Conservation (phyloP, 805 yeast species). For the Brettanomyces sp. region DNA sequence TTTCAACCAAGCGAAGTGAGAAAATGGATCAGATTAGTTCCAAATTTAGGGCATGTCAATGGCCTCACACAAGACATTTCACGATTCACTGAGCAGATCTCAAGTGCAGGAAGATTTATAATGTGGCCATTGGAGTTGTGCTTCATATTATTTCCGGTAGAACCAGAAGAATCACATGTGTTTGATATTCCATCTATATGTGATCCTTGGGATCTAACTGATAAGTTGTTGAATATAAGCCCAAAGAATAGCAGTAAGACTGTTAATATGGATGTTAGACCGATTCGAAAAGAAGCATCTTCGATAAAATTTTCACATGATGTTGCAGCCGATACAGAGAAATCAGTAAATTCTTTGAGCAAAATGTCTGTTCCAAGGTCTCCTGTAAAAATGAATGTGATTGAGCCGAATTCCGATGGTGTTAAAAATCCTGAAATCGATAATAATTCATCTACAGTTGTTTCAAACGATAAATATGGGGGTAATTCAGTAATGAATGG, state of each 20-base stretch:
- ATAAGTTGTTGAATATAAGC: slow-evolving; percentile 18
- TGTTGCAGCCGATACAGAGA: no score
- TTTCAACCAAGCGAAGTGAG: slow-evolving; percentile 14
- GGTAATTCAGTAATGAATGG: not conserved
- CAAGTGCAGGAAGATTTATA: slow-evolving; percentile 40
- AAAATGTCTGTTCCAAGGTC: no score
- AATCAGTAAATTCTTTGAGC: no score
- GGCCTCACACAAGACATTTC: slow-evolving; percentile 59
- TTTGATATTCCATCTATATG: slow-evolving; percentile 7
- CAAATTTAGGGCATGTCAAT: slow-evolving; percentile 58
- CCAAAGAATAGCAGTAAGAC: slow-evolving; percentile 6
- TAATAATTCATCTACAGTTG: not conserved
- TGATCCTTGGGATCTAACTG: slow-evolving; percentile 18
- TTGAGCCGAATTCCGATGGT: not conserved
- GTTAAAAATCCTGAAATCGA: not conserved
- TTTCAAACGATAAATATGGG: not conserved
- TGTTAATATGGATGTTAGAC: not conserved
- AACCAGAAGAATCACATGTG: slow-evolving; percentile 1
- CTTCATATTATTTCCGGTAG: slow-evolving; percentile 40
- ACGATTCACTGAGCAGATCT: slow-evolving; percentile 32
- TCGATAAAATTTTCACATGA: no score
- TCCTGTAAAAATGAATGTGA: no score
- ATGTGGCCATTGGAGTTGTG: slow-evolving; percentile 70
- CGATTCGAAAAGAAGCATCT: not conserved
- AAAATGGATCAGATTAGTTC: slow-evolving; percentile 58